Conservation (phyloP, 495 filamentous ascomycete species). For the Symbiotaphrina buchneri region DNA sequence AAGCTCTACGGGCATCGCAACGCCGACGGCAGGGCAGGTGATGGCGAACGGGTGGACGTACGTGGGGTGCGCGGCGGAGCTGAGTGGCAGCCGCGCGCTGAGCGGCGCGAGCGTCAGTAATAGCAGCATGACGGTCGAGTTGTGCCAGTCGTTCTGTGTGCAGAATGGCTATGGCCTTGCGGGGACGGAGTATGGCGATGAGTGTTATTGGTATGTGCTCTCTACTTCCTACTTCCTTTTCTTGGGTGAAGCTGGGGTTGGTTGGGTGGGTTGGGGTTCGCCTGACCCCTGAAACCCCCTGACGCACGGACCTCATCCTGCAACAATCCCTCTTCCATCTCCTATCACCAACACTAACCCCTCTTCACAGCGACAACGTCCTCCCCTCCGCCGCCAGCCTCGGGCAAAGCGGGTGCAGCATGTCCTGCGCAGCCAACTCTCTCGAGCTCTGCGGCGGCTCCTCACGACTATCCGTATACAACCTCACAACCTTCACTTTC, state of each 20-base stretch:
- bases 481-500: slow-evolving; percentile 8
- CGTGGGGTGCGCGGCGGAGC: slow-evolving; percentile 2
- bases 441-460: slow-evolving; percentile 2
- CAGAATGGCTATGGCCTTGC: neutral
- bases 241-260: no score
- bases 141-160: neutral
- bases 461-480: slow-evolving; percentile 22
- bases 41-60: slow-evolving; percentile 1
- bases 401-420: slow-evolving; percentile 2
- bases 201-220: neutral
- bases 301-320: no score
- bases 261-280: no score
- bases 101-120: neutral
- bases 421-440: slow-evolving; percentile 1
- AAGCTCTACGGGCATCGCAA: neutral
- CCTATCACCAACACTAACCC: neutral
- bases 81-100: slow-evolving; percentile 1
- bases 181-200: slow-evolving; percentile 1
- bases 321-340: neutral
- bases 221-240: no score
- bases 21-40: neutral
- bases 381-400: neutral
- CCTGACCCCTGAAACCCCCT: no score
- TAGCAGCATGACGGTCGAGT: slow-evolving; percentile 2
- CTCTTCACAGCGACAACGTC: slow-evolving; percentile 2